phyloP scores from a whole-genome alignment of 192 early-diverging fungal genomes.

The Cladochytrium replicatum region DNA sequence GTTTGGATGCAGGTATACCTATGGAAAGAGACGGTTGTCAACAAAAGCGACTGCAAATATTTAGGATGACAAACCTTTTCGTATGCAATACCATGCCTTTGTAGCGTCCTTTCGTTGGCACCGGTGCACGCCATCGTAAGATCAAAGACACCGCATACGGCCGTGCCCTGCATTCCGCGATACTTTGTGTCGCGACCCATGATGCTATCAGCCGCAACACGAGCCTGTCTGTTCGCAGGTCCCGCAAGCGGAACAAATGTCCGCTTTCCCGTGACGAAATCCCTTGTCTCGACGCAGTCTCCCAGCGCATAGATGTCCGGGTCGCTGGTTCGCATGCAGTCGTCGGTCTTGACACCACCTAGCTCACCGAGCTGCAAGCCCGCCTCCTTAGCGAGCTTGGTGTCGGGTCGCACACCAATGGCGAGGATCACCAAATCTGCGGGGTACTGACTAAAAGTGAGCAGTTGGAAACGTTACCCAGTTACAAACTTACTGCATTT shows the following conservation, averaged over 20 bases:
- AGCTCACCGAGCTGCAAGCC: background rate
- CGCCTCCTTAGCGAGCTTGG: background rate
- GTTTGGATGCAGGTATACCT: conserved; percentile 3
- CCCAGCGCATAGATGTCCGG: conserved; percentile 2
- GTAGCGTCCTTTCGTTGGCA: background rate
- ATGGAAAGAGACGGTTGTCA: background rate
- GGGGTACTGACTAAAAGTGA: no score
- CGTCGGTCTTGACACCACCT: conserved; percentile 5
- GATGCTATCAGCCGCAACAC: conserved; percentile 2
- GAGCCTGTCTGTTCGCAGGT: conserved; percentile 5
- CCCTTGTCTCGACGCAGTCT: conserved; percentile 7
- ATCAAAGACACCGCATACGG: conserved; percentile 10
- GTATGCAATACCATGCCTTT: background rate
- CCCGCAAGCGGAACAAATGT: conserved; percentile 4
- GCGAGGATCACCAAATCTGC: conserved; percentile 2
- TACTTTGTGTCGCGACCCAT: background rate
- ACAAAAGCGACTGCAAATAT: background rate
- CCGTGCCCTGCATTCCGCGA: conserved; percentile 6
- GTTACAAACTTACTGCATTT: background rate
- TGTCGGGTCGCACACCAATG: conserved; percentile 9
- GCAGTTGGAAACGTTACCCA: no score
- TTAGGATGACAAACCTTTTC: background rate
- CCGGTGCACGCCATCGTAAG: conserved; percentile 1
- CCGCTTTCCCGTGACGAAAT: conserved; percentile 2
- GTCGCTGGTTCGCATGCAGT: conserved; percentile 8